Evolutionary conservation across 352 stramenopile genomes (phyloP), one percentile per base, ranked within the genome.

Genomic region (Blastocystis sp.): DNA sequence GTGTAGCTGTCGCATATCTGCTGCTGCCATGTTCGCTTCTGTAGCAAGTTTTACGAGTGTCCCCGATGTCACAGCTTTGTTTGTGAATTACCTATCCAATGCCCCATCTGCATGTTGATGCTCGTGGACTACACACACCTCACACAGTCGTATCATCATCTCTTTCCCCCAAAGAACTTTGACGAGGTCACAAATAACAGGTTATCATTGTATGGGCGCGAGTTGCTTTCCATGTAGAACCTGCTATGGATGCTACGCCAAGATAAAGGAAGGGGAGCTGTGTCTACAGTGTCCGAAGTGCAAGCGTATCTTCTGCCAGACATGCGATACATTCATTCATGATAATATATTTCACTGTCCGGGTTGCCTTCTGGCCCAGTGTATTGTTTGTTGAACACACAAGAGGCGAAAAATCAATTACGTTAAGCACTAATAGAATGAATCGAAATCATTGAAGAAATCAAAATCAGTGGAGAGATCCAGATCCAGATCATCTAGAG

Each of bases 331-430:
- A 0, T 84, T 84, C 34, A 26, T 84, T 64, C 73, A 84, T 45
- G 73, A 84, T 20, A 66, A 47, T 41, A 84, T 84, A 18, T 84
- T 66, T 68, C 73, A 84, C 20, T 84, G 73, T 84, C 73, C 73
- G n/a, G 73, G 73, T 8, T 84, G 73, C 47, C 50, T 59, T n/a
- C 2, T 59, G 11, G 13, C 50, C 50, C 50, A 13, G 11, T 59
- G 11, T n/a, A 13, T 59, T 59, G 50, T n/a, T 59, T 59, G 20
- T 59, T 59, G 50, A 59, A 59, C 50, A 59, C 13, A 59, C 50
- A 59, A 59, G 50, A 13, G 29, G 29, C 29, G 29, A 34, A 13
- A 13, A n/a, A 59, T 13, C 55, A 80, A 64, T 84, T 84, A 45
- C 73, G 73, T 64, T 84, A 84, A 54, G 34, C 70, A 37, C 55